Conservation (phyloP, 1,284 basidiomycete genomes). For the Tetrapyrgos nigripes region DNA sequence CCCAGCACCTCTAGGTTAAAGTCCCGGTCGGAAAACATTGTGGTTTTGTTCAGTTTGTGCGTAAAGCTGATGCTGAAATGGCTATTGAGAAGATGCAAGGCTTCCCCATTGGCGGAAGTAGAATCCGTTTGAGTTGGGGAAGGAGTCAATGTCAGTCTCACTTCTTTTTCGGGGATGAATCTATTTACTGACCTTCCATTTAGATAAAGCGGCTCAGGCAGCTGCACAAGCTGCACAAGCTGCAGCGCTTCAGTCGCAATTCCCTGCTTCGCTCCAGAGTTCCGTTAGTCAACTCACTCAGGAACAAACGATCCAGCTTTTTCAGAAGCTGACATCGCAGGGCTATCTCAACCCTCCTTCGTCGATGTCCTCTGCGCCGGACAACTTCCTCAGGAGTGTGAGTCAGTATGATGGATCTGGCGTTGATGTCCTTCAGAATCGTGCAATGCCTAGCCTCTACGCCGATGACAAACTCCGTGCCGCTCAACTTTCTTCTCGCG, state of each 20-base stretch:
- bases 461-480: slow-evolving; percentile 38
- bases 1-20: slow-evolving; percentile 69
- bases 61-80: slow-evolving; percentile 89
- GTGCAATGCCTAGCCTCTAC: slow-evolving; percentile 13
- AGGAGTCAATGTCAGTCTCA: slow-evolving; percentile 80
- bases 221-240: slow-evolving; percentile 83
- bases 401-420: background rate
- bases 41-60: slow-evolving; percentile 94
- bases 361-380: slow-evolving; percentile 11
- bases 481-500: slow-evolving; percentile 27
- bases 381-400: slow-evolving; percentile 13
- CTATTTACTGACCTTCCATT: slow-evolving; percentile 6
- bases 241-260: slow-evolving; percentile 63
- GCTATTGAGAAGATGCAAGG: slow-evolving; percentile 98
- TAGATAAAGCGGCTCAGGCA: slow-evolving; percentile 87
- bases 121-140: slow-evolving; percentile 93
- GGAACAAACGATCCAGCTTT: slow-evolving; percentile 71
- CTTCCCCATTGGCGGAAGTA: slow-evolving; percentile 90
- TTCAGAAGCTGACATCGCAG: slow-evolving; percentile 64
- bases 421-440: no score
- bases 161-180: background rate
- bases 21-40: slow-evolving; percentile 96
- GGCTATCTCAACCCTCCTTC: slow-evolving; percentile 42
- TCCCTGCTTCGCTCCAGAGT: slow-evolving; percentile 20
- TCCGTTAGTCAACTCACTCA: slow-evolving; percentile 46